Evolutionary conservation across 2,329 filamentous ascomycete genomes (phyloP).

Genomic region (Cladosporium halotolerans): DNA sequence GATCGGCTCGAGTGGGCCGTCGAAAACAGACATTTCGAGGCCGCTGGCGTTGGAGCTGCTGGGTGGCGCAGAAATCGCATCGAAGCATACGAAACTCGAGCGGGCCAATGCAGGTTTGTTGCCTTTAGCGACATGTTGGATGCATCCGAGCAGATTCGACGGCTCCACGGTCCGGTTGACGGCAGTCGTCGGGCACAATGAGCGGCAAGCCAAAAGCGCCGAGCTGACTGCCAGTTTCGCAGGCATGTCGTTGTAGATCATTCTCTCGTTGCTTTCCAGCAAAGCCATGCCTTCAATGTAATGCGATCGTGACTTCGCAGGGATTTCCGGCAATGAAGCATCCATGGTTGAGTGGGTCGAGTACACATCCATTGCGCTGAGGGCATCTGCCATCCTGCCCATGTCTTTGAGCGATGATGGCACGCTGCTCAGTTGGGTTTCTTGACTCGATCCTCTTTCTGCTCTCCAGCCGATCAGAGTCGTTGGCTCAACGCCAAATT

Average conservation of each 20-base stretch:
- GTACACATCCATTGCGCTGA: conserved; percentile 62
- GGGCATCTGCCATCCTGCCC: conserved; percentile 49
- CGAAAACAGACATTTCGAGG: conserved; percentile 68
- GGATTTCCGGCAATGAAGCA: conserved; percentile 54
- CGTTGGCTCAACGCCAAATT: conserved; percentile 51
- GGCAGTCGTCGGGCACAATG: neutral
- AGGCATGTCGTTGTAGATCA: conserved; percentile 39
- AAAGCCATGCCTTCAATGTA: conserved; percentile 50
- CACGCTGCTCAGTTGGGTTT: neutral
- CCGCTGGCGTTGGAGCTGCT: conserved; percentile 29
- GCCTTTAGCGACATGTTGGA: conserved; percentile 16
- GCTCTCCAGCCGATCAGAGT: conserved; percentile 33
- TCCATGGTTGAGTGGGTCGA: conserved; percentile 53
- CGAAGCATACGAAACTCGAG: conserved; percentile 44
- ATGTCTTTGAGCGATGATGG: conserved; percentile 42
- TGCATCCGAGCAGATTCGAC: neutral
- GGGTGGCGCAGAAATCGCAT: conserved; percentile 41
- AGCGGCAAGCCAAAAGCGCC: neutral
- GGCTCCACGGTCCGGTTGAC: neutral
- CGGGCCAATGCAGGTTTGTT: conserved; percentile 24
- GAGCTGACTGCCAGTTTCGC: conserved; percentile 12
- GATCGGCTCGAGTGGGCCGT: conserved; percentile 61
- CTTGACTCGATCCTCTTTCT: neutral
- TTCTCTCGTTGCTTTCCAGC: conserved; percentile 45
- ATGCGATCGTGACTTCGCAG: conserved; percentile 47